Percentiles rank a stretch among this genome's conserved stretches.
phyloP scores from a whole-genome alignment of 2,329 filamentous ascomycete species.

The Cladosporium sphaerospermum region DNA sequence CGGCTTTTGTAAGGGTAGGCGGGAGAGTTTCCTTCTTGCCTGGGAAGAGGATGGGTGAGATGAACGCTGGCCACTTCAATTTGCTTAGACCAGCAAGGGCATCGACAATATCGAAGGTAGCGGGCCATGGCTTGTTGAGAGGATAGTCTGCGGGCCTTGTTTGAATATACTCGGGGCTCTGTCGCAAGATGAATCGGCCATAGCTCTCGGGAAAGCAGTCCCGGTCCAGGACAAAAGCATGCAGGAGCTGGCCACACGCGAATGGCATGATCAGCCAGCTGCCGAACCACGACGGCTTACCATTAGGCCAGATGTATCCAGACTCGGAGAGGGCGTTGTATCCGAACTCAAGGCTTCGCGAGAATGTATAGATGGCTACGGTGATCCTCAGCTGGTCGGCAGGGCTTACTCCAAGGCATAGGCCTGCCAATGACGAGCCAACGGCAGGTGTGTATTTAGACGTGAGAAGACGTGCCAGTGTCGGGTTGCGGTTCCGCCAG shows the following conservation, averaged over 20 bases:
- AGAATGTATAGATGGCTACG: slow-evolving; percentile 73
- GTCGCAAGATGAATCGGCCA: slow-evolving; percentile 59
- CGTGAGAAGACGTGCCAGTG: slow-evolving; percentile 66
- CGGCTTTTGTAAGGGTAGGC: slow-evolving; percentile 56
- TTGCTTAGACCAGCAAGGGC: slow-evolving; percentile 74
- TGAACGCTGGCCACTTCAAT: slow-evolving; percentile 79
- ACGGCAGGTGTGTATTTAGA: slow-evolving; percentile 79
- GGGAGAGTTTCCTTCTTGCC: slow-evolving; percentile 52
- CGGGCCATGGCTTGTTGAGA: slow-evolving; percentile 64
- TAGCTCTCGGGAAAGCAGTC: slow-evolving; percentile 51
- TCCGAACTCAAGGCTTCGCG: slow-evolving; percentile 74
- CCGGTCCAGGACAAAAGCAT: slow-evolving; percentile 47
- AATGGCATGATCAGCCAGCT: slow-evolving; percentile 48
- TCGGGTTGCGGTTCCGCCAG: slow-evolving; percentile 78
- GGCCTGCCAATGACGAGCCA: slow-evolving; percentile 81
- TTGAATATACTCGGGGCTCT: slow-evolving; percentile 75
- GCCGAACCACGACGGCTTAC: slow-evolving; percentile 55
- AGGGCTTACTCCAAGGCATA: slow-evolving; percentile 72
- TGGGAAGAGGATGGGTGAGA: slow-evolving; percentile 83
- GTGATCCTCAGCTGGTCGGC: slow-evolving; percentile 67
- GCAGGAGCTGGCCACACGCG: slow-evolving; percentile 43
- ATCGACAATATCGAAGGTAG: slow-evolving; percentile 68
- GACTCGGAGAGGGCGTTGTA: slow-evolving; percentile 79
- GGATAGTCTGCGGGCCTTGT: slow-evolving; percentile 64
- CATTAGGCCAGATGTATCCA: slow-evolving; percentile 43